Conservation (phyloP, 2,329 filamentous ascomycete genomes). For the Plectosphaerella sp. region DNA sequence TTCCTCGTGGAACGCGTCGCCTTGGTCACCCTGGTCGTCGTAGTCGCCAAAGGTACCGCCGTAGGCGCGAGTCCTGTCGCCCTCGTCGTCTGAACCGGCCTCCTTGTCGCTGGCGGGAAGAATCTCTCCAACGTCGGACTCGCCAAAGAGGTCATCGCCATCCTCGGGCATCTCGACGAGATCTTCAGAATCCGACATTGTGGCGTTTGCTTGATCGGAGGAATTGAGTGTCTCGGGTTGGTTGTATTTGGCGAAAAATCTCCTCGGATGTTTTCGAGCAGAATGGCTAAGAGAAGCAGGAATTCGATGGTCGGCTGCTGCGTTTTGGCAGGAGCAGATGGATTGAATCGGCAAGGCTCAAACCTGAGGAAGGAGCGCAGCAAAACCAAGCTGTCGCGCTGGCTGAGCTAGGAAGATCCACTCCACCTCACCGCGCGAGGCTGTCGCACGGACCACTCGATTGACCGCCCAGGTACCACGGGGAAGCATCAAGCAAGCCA, state of each 20-base stretch:
- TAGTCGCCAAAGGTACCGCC: constrained; percentile 33
- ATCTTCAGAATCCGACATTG: constrained; percentile 56
- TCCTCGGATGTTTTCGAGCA: too few species aligned
- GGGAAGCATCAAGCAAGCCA: background rate
- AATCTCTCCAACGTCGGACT: constrained; percentile 56
- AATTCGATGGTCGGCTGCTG: too few species aligned
- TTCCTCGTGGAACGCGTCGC: constrained; percentile 31
- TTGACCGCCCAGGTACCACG: background rate
- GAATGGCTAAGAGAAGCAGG: too few species aligned
- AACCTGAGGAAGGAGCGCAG: too few species aligned
- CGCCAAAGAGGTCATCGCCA: constrained; percentile 60
- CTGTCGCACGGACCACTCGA: background rate
- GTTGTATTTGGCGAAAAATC: background rate
- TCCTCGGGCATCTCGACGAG: constrained; percentile 45
- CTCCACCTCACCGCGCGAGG: background rate
- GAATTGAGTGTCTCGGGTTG: background rate
- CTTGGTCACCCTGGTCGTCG: constrained; percentile 32
- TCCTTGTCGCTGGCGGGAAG: constrained; percentile 61
- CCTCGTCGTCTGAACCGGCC: constrained; percentile 46
- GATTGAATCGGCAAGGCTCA: too few species aligned
- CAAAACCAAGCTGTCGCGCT: background rate
- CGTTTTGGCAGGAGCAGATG: too few species aligned
- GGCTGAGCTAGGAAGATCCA: too few species aligned
- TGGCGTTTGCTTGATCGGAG: constrained; percentile 3
- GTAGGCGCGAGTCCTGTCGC: constrained; percentile 16